Evolutionary conservation across 768 basidiomycete genomes (phyloP).

Genomic region (Amanita exitialis): DNA sequence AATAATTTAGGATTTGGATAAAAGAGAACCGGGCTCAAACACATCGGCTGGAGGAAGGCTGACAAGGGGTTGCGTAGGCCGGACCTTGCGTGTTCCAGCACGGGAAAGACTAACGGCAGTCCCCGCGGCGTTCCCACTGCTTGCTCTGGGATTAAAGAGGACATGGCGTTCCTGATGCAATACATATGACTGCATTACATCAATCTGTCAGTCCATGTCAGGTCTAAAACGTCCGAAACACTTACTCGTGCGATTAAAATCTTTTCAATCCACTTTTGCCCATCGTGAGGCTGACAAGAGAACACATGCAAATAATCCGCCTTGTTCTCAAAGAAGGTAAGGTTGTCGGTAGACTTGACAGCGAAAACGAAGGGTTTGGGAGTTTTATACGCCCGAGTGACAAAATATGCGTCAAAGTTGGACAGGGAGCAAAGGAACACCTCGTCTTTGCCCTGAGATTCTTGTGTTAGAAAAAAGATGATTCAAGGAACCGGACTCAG

Average conservation of each 20-base stretch:
- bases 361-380: conserved; percentile 84
- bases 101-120: conserved; percentile 20
- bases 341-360: conserved; percentile 81
- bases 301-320: conserved; percentile 86
- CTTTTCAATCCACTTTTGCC: conserved; percentile 68
- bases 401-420: conserved; percentile 80
- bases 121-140: conserved; percentile 17
- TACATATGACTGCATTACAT: conserved; percentile 57
- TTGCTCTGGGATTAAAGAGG: conserved; percentile 37
- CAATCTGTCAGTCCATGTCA: conserved; percentile 7
- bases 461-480: neutral
- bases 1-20: conserved; percentile 29
- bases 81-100: conserved; percentile 26
- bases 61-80: conserved; percentile 29
- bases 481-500: neutral
- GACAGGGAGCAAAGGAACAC: conserved; percentile 73
- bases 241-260: conserved; percentile 77
- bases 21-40: conserved; percentile 71
- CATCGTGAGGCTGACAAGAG: conserved; percentile 65
- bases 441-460: conserved; percentile 74
- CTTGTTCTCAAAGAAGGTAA: conserved; percentile 79
- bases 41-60: conserved; percentile 34
- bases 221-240: conserved; percentile 8
- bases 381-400: conserved; percentile 68
- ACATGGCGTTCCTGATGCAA: conserved; percentile 73